These are phyloP conservation scores for Lodderomyces oxycetoniae DNA, from an alignment of 1,139 yeast genomes.

Conservation along the genomic window DNA sequence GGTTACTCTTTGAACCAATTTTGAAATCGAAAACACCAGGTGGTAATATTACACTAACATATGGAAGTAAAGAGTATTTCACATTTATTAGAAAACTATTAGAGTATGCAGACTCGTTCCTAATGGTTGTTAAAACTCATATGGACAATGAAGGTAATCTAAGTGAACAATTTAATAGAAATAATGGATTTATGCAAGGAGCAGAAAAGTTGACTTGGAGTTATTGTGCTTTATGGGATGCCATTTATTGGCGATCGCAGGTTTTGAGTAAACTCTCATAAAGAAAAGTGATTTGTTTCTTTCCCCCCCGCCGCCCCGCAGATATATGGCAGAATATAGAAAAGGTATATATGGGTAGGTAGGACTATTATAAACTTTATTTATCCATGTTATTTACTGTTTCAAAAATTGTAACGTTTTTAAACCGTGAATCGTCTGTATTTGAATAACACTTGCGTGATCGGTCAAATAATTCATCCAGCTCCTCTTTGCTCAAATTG, in stretches of 20 bases:
- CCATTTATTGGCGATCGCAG: conserved; percentile 56
- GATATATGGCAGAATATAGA: too few species aligned
- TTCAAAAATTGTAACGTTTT: conserved; percentile 50
- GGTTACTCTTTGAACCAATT: conserved; percentile 30
- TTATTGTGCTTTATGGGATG: conserved; percentile 72
- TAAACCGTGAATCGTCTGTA: conserved; percentile 21
- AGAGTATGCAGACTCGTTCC: conserved; percentile 68
- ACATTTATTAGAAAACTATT: conserved; percentile 45
- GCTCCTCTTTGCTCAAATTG: conserved; percentile 34
- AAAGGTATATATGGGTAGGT: too few species aligned
- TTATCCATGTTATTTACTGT: conserved; percentile 40
- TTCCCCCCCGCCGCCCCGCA: too few species aligned
- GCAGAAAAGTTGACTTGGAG: conserved; percentile 90
- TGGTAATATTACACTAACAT: conserved; percentile 22
- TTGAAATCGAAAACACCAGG: conserved; percentile 21
- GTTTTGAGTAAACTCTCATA: too few species aligned
- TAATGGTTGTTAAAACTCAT: conserved; percentile 68
- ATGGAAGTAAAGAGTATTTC: conserved; percentile 43
- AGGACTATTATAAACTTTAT: too few species aligned
- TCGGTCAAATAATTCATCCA: conserved; percentile 53
- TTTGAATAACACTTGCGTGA: conserved; percentile 39
- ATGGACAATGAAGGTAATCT: conserved; percentile 68
- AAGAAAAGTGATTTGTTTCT: conserved; percentile 3
- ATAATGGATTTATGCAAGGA: conserved; percentile 83
- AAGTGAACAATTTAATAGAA: conserved; percentile 84